Conservation (phyloP, 192 early-diverging fungal species). For the Coemansia sp. region DNA sequence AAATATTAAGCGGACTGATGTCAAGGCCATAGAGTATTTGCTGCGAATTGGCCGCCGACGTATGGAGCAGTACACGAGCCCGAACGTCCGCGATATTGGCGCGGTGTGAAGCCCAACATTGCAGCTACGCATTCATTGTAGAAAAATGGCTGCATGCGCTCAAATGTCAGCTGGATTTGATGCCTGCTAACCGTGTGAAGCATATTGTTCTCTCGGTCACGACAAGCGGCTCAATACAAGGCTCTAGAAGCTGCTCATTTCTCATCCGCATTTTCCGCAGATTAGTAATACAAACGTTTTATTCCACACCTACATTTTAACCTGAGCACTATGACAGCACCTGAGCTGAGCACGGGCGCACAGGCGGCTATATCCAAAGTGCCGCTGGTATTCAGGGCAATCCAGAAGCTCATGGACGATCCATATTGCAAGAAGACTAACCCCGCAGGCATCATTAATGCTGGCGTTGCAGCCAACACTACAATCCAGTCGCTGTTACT, state of each 20-base stretch:
- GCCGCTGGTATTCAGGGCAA: conserved; percentile 26
- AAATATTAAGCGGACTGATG: conserved; percentile 58
- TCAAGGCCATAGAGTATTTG: conserved; percentile 69
- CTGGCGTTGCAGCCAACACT: conserved; percentile 78
- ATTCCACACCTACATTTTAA: not conserved
- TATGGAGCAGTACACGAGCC: conserved; percentile 61
- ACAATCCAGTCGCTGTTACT: conserved; percentile 60
- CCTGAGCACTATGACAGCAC: conserved; percentile 9
- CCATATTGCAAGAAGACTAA: conserved; percentile 54
- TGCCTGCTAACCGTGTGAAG: not conserved
- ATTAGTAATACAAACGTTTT: not conserved
- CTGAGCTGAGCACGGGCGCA: conserved; percentile 37
- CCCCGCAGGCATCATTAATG: conserved; percentile 72
- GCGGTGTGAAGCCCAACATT: not conserved
- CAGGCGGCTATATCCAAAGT: conserved; percentile 22
- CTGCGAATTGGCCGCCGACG: conserved; percentile 64
- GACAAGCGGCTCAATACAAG: not conserved
- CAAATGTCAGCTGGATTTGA: not conserved
- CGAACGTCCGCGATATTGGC: conserved; percentile 61
- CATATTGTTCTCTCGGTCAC: not conserved
- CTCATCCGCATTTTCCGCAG: conserved; percentile 4
- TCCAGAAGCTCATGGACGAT: conserved; percentile 23
- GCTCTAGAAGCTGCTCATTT: not conserved
- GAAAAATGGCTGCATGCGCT: not conserved
- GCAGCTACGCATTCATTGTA: not conserved